A percentile compares a stretch with the other conserved stretches of the same genome.
Conservation (phyloP, 176 grass and related monocot species). For the Metroxylon sagu region DNA sequence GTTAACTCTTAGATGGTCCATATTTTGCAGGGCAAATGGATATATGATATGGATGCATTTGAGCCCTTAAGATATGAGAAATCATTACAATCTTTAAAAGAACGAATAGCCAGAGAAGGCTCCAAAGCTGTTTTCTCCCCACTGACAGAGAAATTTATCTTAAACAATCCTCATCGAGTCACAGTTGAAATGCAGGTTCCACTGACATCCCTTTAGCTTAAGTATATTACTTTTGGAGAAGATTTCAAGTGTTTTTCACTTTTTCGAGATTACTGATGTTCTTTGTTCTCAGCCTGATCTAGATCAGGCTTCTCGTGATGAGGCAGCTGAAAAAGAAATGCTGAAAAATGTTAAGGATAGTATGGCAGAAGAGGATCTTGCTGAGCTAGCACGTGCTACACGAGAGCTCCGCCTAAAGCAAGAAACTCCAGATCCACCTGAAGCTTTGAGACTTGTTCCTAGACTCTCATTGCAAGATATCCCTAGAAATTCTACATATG, state of each 20-base stretch:
- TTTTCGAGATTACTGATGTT: neutral
- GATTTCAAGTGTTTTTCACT: neutral
- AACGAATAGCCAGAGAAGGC: constrained; percentile 65
- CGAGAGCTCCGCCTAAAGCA: constrained; percentile 85
- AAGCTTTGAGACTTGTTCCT: constrained; percentile 87
- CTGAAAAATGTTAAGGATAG: constrained; percentile 62
- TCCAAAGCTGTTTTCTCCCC: constrained; percentile 90
- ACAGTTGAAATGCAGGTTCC: constrained; percentile 91
- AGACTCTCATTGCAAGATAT: constrained; percentile 84
- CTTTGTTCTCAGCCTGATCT: constrained; percentile 67
- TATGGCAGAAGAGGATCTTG: constrained; percentile 89
- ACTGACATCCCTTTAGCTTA: neutral
- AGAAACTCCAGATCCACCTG: constrained; percentile 93
- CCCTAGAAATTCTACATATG: constrained; percentile 66
- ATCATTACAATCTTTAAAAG: constrained; percentile 79
- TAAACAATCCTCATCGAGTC: constrained; percentile 77
- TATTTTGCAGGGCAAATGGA: constrained; percentile 85
- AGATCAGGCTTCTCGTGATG: constrained; percentile 74
- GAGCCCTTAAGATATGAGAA: constrained; percentile 95
- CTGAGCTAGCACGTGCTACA: constrained; percentile 74
- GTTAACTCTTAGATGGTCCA: neutral
- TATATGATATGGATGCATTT: constrained; percentile 96
- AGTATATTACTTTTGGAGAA: constrained; percentile 5
- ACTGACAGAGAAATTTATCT: constrained; percentile 69
- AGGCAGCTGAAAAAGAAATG: constrained; percentile 75